A percentile compares a stretch with the other conserved stretches of the same genome.
Conservation (phyloP, 164 flowering plant genomes). For the Kalanchoe fedtschenkoi region DNA sequence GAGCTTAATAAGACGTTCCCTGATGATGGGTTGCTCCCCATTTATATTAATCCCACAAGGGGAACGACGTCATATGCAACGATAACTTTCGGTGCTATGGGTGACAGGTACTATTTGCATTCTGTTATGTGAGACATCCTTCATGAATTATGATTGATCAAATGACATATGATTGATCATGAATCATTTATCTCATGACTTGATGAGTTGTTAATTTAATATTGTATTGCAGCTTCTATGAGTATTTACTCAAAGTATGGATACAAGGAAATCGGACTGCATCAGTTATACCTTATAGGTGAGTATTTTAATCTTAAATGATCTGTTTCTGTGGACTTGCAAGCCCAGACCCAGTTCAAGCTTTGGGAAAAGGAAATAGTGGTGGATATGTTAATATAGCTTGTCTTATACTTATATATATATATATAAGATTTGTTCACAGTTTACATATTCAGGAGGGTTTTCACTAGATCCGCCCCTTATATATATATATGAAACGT, state of each 20-base stretch:
- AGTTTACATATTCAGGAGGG: too few relatives aligned
- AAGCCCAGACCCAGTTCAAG: neutral
- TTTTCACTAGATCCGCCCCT: too few relatives aligned
- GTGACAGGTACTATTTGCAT: slow-evolving; percentile 66
- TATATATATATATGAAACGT: too few relatives aligned
- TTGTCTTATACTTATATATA: too few relatives aligned
- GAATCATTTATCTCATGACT: neutral
- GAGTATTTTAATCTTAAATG: neutral
- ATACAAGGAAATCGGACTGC: slow-evolving; percentile 91
- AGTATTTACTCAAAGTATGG: slow-evolving; percentile 94
- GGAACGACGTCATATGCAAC: slow-evolving; percentile 56
- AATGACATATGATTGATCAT: too few relatives aligned
- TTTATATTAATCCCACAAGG: slow-evolving; percentile 61
- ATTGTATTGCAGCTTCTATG: slow-evolving; percentile 70
- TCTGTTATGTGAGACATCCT: neutral
- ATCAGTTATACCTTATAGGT: slow-evolving; percentile 74
- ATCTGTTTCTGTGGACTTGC: neutral
- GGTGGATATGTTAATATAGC: neutral
- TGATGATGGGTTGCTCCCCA: slow-evolving; percentile 89
- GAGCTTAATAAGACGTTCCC: slow-evolving; percentile 68
- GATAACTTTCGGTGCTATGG: slow-evolving; percentile 99
- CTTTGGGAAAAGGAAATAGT: neutral
- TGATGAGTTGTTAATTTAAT: neutral
- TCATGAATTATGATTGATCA: neutral
- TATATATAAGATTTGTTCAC: too few relatives aligned